Evolutionary conservation across 805 yeast genomes (phyloP), one percentile per base, ranked within the genome.

Genomic region (Metschnikowia vanudenii): DNA sequence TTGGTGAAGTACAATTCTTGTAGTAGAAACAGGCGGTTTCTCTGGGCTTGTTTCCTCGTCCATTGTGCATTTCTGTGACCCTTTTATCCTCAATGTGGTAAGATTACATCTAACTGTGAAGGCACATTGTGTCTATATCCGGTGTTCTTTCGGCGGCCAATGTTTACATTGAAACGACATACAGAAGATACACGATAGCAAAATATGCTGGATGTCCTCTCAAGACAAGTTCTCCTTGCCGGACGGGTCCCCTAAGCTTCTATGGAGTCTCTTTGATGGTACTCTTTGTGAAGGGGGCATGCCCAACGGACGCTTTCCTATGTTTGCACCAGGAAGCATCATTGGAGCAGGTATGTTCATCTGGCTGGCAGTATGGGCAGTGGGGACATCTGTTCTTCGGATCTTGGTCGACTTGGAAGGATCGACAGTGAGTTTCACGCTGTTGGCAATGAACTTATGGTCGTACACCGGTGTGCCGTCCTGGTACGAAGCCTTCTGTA

Each of bases 371-470:
- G 52, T 34, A 17, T 34, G 35, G 3, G 46, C 41, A 2, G 39
- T 26, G 41, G 76, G 76, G 1, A 52, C 19, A 33, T 58, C 54
- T 16, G 60, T 41, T 26, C 82, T 66, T 47, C 78, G 79, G 2
- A 85, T 69, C 2, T 86, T 90, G 3, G 80, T 78, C 0, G 91
- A 85, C 47, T 78, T 81, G 1, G 76, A 73, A 38, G 84, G 92
- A 61, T 86, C 90, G 12, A 84, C 69, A 0, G 85, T 82, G 16
- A 74, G 62, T 37, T 69, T 58, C 45, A 81, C 77, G 52, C 73
- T 76, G 12, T 51, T 55, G 75, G 77, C 5, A 79, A 79, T 36
- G 78, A 52, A 43, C 76, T 78, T 58, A 32, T 73, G 63, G 50
- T 81, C 78, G 51, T 74, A 79, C 42, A 75, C 79, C 0, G 86